Percentiles rank a stretch among this genome's conserved stretches.
phyloP scores from a whole-genome alignment of 768 basidiomycete species.

The Mycena floridula region DNA sequence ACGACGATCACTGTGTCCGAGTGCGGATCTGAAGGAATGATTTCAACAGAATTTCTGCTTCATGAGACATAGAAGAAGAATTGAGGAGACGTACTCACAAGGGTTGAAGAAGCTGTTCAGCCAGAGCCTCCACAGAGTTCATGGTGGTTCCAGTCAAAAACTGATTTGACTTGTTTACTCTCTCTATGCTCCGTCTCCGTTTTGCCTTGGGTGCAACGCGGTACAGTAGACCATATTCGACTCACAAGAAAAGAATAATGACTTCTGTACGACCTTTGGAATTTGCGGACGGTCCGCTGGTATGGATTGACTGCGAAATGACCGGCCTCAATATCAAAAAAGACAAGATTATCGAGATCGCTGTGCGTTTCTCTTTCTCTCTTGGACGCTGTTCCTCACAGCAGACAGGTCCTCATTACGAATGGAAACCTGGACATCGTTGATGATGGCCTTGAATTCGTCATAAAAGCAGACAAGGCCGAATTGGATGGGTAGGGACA shows the following conservation, averaged over 20 bases:
- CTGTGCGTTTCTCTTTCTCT: constrained; percentile 32
- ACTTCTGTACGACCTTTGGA: constrained; percentile 26
- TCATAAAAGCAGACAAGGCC: constrained; percentile 67
- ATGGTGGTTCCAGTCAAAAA: too few species aligned
- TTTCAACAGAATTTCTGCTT: constrained; percentile 39
- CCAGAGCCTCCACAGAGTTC: too few species aligned
- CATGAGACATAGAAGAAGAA: too few species aligned
- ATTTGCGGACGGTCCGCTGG: constrained; percentile 57
- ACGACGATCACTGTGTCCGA: constrained; percentile 40
- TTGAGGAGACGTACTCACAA: too few species aligned
- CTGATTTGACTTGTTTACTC: not conserved
- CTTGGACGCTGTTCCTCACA: not conserved
- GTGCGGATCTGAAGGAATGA: too few species aligned
- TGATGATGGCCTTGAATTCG: constrained; percentile 73
- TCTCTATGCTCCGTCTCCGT: too few species aligned
- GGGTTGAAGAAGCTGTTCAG: too few species aligned
- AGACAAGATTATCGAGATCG: constrained; percentile 78
- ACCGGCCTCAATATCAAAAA: constrained; percentile 64
- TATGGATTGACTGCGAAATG: constrained; percentile 89
- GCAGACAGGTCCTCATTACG: constrained; percentile 71
- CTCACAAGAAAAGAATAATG: constrained; percentile 7
- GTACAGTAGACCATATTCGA: too few species aligned
- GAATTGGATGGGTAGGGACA: constrained; percentile 67
- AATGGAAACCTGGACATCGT: constrained; percentile 77
- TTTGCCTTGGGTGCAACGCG: not conserved